Evolutionary conservation across 257 asterid genomes (phyloP).

Genomic region (Scutellaria galericulata): DNA sequence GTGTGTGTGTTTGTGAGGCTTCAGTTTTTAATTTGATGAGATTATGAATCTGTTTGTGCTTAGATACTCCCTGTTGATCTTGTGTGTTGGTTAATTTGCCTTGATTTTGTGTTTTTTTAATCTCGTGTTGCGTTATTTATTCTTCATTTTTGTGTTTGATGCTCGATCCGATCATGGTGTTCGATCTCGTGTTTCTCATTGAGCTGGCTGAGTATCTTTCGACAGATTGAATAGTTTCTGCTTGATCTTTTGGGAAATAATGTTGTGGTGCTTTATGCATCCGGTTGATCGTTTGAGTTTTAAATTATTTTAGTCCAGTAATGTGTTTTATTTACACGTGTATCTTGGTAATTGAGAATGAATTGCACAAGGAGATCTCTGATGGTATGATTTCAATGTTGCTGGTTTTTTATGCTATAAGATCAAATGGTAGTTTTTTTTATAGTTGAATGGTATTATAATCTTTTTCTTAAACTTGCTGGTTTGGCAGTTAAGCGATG

Average conservation of each 20-base stretch:
- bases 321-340: background rate
- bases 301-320: no score
- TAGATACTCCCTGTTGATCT: conserved; percentile 27
- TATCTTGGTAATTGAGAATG: no score
- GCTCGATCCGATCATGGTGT: conserved; percentile 36
- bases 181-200: conserved; percentile 34
- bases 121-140: conserved; percentile 1
- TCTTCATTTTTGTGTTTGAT: conserved; percentile 6
- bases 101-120: conserved; percentile 9
- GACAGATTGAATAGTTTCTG: background rate
- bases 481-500: conserved; percentile 43
- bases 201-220: background rate
- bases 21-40: conserved; percentile 9
- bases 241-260: background rate
- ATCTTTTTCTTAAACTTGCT: background rate
- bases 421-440: background rate
- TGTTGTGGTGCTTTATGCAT: conserved; percentile 2
- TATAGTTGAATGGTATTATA: conserved; percentile 1
- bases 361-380: background rate
- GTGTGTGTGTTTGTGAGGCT: background rate
- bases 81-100: background rate
- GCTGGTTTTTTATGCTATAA: background rate
- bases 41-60: conserved; percentile 17
- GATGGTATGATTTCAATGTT: conserved; percentile 3
- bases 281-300: background rate